phyloP scores from a whole-genome alignment of 768 basidiomycete genomes.

The Fistulinella prunicolor region DNA sequence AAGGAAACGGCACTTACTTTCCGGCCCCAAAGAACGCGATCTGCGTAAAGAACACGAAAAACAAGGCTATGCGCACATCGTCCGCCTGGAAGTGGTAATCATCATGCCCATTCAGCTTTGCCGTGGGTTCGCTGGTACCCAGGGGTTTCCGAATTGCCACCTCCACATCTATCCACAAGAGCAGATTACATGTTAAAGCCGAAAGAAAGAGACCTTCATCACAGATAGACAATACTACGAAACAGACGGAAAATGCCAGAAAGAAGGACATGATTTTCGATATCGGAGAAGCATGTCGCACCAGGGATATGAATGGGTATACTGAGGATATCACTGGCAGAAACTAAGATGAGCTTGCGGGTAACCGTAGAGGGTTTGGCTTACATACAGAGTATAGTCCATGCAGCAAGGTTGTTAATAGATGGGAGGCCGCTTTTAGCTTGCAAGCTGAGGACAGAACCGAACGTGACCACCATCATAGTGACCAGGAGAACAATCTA shows the following conservation, averaged over 20 bases:
- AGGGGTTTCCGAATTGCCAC: constrained; percentile 22
- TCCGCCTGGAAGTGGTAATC: constrained; percentile 51
- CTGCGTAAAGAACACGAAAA: constrained; percentile 86
- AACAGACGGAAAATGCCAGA: constrained; percentile 70
- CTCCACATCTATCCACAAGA: constrained; percentile 70
- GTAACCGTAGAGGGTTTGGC: neutral
- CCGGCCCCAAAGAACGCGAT: constrained; percentile 84
- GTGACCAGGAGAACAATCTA: constrained; percentile 46
- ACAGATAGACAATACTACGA: constrained; percentile 77
- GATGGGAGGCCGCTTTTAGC: constrained; percentile 64
- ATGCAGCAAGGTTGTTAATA: constrained; percentile 58
- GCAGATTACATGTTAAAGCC: constrained; percentile 60
- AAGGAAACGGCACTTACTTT: constrained; percentile 50
- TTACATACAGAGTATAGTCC: constrained; percentile 60
- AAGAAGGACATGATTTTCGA: constrained; percentile 62
- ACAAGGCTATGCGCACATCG: constrained; percentile 70
- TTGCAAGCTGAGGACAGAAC: constrained; percentile 59
- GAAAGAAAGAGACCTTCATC: constrained; percentile 79
- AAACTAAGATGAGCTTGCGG: neutral
- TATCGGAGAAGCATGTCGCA: constrained; percentile 36
- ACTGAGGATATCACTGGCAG: constrained; percentile 52
- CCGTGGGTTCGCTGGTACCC: neutral
- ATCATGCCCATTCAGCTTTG: neutral
- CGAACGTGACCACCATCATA: constrained; percentile 52
- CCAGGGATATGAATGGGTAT: constrained; percentile 46